Evolutionary conservation across 208 protist genomes (phyloP).

Genomic region (Crithidia mellificae): DNA sequence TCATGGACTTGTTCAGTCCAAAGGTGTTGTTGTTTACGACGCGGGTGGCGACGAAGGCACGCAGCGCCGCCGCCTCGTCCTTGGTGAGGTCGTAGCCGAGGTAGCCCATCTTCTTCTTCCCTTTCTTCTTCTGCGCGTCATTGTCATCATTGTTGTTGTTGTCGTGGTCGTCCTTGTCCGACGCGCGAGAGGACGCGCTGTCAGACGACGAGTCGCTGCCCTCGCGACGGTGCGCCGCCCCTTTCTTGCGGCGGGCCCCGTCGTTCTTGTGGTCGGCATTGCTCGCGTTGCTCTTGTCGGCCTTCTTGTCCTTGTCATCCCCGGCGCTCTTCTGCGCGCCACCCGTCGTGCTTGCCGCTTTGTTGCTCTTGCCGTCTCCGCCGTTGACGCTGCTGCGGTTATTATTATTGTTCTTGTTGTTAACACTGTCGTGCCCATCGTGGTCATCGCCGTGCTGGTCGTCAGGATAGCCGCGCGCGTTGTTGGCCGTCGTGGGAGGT

Average conservation of each 20-base stretch:
- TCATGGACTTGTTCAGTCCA: constrained; percentile 19
- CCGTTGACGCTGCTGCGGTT: constrained; percentile 4
- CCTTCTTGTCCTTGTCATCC: constrained; percentile 6
- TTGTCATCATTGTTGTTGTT: constrained; percentile 21
- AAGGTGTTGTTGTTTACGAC: constrained; percentile 28
- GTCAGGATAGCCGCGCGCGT: background rate
- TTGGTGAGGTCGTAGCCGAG: constrained; percentile 79
- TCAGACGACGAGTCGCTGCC: background rate
- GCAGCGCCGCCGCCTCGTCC: constrained; percentile 71
- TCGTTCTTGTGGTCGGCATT: constrained; percentile 10
- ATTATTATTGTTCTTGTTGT: constrained; percentile 21
- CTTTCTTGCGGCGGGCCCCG: background rate
- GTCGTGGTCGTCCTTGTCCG: constrained; percentile 4
- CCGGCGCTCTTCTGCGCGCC: background rate
- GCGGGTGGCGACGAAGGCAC: constrained; percentile 44
- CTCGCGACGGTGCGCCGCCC: constrained; percentile 1
- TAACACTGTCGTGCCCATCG: too few relatives aligned
- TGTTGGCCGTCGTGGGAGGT: background rate
- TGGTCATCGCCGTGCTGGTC: background rate
- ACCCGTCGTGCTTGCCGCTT: background rate
- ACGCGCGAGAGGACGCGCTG: background rate
- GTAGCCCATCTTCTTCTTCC: constrained; percentile 76
- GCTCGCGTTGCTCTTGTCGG: background rate
- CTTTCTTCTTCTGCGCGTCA: constrained; percentile 9
- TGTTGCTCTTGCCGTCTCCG: constrained; percentile 3